A percentile compares a stretch with the other conserved stretches of the same genome.
phyloP scores from a whole-genome alignment of 306 rosid genomes.

The Cucumis cinereus region DNA sequence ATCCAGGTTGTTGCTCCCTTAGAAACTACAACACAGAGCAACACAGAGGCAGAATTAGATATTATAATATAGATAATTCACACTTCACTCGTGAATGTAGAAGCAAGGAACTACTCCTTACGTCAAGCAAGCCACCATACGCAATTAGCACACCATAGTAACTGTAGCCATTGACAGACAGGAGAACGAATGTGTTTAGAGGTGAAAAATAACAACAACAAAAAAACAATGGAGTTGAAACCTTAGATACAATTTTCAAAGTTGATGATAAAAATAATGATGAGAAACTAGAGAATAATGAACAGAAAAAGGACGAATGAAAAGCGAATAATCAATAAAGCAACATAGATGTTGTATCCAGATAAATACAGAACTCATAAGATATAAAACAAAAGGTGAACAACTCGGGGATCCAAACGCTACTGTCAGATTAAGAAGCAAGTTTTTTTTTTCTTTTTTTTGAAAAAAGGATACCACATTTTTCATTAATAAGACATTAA shows the following conservation, averaged over 20 bases:
- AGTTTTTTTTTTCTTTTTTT: background rate
- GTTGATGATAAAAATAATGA: background rate
- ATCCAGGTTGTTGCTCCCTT: slow-evolving; percentile 64
- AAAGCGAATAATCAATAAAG: background rate
- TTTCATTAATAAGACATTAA: background rate
- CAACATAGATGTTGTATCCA: background rate
- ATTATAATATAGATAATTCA: background rate
- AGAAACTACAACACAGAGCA: slow-evolving; percentile 49
- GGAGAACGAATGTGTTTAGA: background rate
- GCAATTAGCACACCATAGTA: slow-evolving; percentile 81
- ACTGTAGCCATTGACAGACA: slow-evolving; percentile 34
- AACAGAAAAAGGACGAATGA: background rate
- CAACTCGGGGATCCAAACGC: background rate
- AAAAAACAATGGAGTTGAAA: background rate
- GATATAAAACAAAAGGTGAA: background rate
- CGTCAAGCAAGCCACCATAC: slow-evolving; percentile 74
- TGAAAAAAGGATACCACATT: too few species aligned
- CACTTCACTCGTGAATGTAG: slow-evolving; percentile 3
- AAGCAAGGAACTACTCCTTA: slow-evolving; percentile 33
- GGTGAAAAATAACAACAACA: background rate
- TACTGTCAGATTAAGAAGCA: background rate
- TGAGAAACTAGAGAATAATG: background rate
- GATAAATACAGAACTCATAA: background rate
- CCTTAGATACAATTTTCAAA: background rate
- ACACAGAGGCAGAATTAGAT: slow-evolving; percentile 1